Base-by-base conservation (phyloP, 345 rosid species). In the Abelmoschus esculentus region DNA sequence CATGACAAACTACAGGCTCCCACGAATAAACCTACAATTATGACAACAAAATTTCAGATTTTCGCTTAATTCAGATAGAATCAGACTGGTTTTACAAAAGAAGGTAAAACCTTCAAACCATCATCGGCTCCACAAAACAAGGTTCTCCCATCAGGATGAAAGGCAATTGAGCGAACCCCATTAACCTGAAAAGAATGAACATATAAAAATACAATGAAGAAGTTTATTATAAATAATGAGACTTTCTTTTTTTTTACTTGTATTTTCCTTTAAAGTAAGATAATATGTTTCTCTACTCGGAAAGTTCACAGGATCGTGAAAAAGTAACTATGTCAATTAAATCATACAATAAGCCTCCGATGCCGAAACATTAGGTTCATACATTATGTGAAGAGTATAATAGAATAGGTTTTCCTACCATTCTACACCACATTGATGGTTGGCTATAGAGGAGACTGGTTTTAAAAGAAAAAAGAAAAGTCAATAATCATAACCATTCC, bases 1-100 rank as follows among this genome's bases (percentile, higher is more conserved):
- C 98, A 81, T 89, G 92, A 72, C 91, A 81, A 75, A 92, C 73
- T 74, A 92, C 85, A 70, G 99, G 99, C 81, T 96, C 99, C 99
- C 98, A 96, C 53, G 99, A 92, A 81, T 85, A 92, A 77, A 92
- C 96, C 99, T 96, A 72, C 80, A 81, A 67, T 70, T 61, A 57
- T 58, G 66, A 81, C 62, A 50, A 74, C 22, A 15, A 32, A 62
- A 61, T 66, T 22, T 56, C 32, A n/a, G 18, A 64, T 19, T 54
- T 64, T 75, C 46, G 66, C 29, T 54, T 19, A 46, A 54, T 67
- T 67, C n/a, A 70, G 50, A 42, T 54, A 57, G 15, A 56, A 68
- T 7, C 31, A 15, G 9, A 62, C 40, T 3, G 46, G 34, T 26
- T 73, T 70, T 17, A 75, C 1, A 12, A 67, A 42, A 42, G 67